These are phyloP conservation scores for Apium graveolens DNA, from an alignment of 129 eudicot genomes.

Conservation along the genomic window DNA sequence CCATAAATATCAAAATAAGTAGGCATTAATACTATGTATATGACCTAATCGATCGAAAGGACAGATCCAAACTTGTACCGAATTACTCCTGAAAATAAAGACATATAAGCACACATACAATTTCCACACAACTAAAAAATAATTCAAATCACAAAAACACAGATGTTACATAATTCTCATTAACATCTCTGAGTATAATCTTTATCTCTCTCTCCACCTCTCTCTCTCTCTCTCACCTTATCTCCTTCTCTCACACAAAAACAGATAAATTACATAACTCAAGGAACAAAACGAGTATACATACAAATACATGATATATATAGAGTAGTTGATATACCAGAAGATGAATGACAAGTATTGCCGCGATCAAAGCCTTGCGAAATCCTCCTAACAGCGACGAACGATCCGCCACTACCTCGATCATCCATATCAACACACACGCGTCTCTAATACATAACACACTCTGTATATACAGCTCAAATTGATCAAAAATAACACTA, in stretches of 20 bases:
- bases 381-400: slow-evolving; percentile 91
- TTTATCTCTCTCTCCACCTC: neutral
- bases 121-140: neutral
- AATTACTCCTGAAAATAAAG: slow-evolving; percentile 22
- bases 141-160: neutral
- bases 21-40: slow-evolving; percentile 22
- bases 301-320: neutral
- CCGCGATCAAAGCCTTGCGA: slow-evolving; percentile 76
- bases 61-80: slow-evolving; percentile 52
- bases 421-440: slow-evolving; percentile 54
- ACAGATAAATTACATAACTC: slow-evolving; percentile 6
- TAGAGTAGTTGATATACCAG: slow-evolving; percentile 40
- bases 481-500: neutral
- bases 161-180: neutral
- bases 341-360: slow-evolving; percentile 58
- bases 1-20: slow-evolving; percentile 54
- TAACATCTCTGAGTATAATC: neutral
- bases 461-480: slow-evolving; percentile 7
- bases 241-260: too few relatives aligned
- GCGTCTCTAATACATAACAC: slow-evolving; percentile 11
- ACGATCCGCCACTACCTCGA: slow-evolving; percentile 70
- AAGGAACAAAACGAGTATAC: neutral
- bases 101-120: slow-evolving; percentile 10
- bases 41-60: slow-evolving; percentile 38
- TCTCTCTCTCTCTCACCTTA: neutral